A percentile compares a stretch with the other conserved stretches of the same genome.
Conservation (phyloP, 805 yeast genomes). For the Yarrowia divulgata region DNA sequence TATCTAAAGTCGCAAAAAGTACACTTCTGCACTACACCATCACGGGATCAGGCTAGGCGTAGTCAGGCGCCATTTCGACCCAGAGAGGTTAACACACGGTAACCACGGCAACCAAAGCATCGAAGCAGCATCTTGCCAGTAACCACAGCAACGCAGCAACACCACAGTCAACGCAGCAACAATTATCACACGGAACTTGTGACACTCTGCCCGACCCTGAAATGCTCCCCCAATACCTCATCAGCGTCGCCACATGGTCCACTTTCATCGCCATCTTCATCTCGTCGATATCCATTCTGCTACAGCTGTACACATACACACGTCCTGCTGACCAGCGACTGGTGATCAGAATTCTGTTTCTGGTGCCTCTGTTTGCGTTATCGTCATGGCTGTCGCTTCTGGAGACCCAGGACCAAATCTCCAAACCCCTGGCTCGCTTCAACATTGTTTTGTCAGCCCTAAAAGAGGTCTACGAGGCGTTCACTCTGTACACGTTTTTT, state of each 20-base stretch:
- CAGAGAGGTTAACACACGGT: too few species aligned
- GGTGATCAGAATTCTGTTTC: conserved; percentile 71
- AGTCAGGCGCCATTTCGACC: conserved; percentile 4
- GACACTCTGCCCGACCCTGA: neutral
- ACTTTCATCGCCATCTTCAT: conserved; percentile 52
- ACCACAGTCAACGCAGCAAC: neutral
- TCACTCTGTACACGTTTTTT: conserved; percentile 93
- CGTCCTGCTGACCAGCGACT: conserved; percentile 89
- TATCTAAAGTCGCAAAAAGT: conserved; percentile 1
- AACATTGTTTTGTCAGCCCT: conserved; percentile 70
- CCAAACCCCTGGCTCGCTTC: neutral
- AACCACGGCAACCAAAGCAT: neutral
- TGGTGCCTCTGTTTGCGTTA: conserved; percentile 77
- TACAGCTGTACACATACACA: conserved; percentile 75
- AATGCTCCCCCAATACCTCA: conserved; percentile 14
- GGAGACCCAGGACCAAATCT: conserved; percentile 50
- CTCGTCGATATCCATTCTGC: conserved; percentile 56
- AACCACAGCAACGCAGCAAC: neutral
- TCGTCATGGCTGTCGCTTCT: conserved; percentile 68
- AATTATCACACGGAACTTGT: neutral
- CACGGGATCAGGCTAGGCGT: conserved; percentile 11
- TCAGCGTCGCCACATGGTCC: conserved; percentile 37
- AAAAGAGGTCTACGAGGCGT: conserved; percentile 92
- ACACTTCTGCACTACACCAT: conserved; percentile 35
- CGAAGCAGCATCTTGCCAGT: neutral